Evolutionary conservation across 2,329 filamentous ascomycete species (phyloP).

Genomic region (Diaporthe ampelina): DNA sequence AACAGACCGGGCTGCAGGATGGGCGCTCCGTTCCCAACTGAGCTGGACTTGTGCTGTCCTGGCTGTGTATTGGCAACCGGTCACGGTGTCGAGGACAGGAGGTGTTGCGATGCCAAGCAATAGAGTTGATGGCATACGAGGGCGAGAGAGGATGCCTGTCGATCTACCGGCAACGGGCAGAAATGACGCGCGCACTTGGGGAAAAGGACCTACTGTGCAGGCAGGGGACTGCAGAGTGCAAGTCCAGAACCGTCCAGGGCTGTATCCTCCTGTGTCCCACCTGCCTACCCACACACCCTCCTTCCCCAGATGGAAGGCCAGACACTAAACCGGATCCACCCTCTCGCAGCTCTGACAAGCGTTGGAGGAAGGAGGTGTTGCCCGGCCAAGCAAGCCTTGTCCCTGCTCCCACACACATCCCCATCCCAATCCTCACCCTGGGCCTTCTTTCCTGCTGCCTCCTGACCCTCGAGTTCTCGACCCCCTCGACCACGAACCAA

Average conservation of each 20-base stretch:
- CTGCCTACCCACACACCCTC: background rate
- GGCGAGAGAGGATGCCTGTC: background rate
- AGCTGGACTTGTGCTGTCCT: background rate
- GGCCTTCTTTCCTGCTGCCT: background rate
- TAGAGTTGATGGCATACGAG: background rate
- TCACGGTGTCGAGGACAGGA: background rate
- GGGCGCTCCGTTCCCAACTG: constrained; percentile 11
- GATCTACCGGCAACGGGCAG: background rate
- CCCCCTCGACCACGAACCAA: background rate
- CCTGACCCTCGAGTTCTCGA: background rate
- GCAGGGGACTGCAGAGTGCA: background rate
- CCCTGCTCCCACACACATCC: constrained; percentile 8
- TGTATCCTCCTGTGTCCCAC: background rate
- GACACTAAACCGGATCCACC: constrained; percentile 16
- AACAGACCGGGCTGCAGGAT: constrained; percentile 1
- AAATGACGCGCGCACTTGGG: constrained; percentile 10
- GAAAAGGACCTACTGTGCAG: background rate
- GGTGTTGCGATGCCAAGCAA: constrained; percentile 20
- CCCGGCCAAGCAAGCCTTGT: background rate
- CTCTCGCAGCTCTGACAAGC: constrained; percentile 13
- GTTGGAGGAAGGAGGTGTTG: constrained; percentile 12
- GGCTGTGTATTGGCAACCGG: background rate
- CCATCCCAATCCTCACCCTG: background rate
- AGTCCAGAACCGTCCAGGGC: constrained; percentile 15
- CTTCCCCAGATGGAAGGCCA: constrained; percentile 14